Base-by-base conservation (phyloP, 345 rosid species). In the Heritiera littoralis region DNA sequence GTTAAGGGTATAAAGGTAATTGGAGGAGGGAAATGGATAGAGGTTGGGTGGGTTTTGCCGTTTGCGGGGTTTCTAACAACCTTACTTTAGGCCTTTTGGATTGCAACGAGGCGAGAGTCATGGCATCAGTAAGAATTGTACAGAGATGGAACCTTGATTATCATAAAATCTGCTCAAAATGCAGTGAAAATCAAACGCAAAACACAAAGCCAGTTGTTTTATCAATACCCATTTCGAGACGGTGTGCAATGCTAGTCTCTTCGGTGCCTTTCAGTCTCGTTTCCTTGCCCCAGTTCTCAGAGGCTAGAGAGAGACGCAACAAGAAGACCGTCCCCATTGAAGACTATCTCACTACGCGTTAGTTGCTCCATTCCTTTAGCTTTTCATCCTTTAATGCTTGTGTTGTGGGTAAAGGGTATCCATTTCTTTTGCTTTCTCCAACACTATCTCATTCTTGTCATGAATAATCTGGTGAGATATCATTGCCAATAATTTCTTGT, bases 221-320 rank as follows among this genome's bases (percentile, higher is more conserved):
- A 63, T 81, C 91, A 64, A 73, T 79, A 64, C 92, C 90, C 77
- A 77, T 85, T 43, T 92, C 92, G 14, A 81, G 96, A 88, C 88
- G 98, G 84, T 79, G 84, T 28, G 88, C 85, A 7, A 80, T 88
- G 72, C 66, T 90, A 59, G 69, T 88, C 1, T 88, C 90, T 74
- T 80, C 92, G 9, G 20, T 91, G 74, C 89, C 95, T 43, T 79
- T 84, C 38, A 81, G 74, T 66, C 77, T 88, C 79, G 52, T 85
- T 80, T 64, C 89, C 32, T 81, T 81, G 28, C 94, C 93, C 1
- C 88, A 73, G 30, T 75, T 81, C 38, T 81, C 95, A 6, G 91
- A 89, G 38, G 94, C 98, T 51, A 87, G 95, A 76, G 98, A 93
- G 86, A 87, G 99, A 85, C 91, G 97, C 85, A 89, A 80, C 86